Conservation (phyloP, 2,329 filamentous ascomycete species). For the Fusarium begoniae region DNA sequence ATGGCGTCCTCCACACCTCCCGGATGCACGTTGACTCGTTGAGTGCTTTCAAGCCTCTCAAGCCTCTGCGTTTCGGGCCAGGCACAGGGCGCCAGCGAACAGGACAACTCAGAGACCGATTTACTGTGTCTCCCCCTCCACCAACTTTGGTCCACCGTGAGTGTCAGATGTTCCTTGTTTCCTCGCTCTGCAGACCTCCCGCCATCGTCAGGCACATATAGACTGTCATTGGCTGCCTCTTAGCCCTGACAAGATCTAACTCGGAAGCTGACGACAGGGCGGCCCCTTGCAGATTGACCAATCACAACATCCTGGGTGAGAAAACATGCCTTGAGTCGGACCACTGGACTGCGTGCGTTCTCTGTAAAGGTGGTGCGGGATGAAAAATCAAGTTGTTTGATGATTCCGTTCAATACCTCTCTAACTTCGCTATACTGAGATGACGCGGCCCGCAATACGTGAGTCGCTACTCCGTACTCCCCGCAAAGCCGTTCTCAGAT, state of each 20-base stretch:
- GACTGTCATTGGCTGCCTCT: slow-evolving; percentile 42
- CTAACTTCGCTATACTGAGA: not conserved
- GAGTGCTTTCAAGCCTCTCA: slow-evolving; percentile 20
- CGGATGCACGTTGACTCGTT: slow-evolving; percentile 28
- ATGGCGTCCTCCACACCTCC: slow-evolving; percentile 31
- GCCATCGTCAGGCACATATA: slow-evolving; percentile 19
- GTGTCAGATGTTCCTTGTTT: slow-evolving; percentile 14
- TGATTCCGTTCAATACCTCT: not conserved
- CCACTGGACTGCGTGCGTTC: slow-evolving; percentile 5
- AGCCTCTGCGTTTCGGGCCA: slow-evolving; percentile 33
- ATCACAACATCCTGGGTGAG: slow-evolving; percentile 28
- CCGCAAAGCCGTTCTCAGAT: not conserved
- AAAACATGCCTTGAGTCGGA: slow-evolving; percentile 27
- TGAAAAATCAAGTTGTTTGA: slow-evolving; percentile 14
- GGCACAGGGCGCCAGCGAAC: slow-evolving; percentile 20
- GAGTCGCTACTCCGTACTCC: slow-evolving; percentile 1
- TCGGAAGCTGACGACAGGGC: slow-evolving; percentile 35
- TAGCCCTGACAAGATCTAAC: slow-evolving; percentile 38
- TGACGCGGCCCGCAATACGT: not conserved
- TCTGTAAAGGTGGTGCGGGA: not conserved
- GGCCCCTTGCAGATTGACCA: slow-evolving; percentile 39
- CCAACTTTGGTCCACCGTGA: slow-evolving; percentile 1
- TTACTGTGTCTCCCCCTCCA: not conserved
- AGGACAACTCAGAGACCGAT: slow-evolving; percentile 29
- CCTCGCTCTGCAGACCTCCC: slow-evolving; percentile 22